Base-by-base conservation (phyloP, 768 basidiomycete genomes). In the Lyophyllum decastes region DNA sequence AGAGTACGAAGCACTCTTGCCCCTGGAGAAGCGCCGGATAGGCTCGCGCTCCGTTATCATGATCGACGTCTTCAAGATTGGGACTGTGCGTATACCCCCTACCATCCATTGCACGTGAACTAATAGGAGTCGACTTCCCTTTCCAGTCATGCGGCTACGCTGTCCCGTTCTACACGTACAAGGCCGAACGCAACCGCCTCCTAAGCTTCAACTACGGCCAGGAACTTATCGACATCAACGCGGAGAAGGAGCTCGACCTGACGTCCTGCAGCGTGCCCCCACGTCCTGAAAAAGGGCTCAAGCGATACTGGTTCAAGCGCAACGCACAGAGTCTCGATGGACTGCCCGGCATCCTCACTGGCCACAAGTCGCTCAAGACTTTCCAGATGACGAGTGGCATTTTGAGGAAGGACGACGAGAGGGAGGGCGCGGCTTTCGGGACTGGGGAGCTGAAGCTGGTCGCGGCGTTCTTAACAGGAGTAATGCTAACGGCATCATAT, bases 71-170 rank as follows among this genome's bases (percentile, higher is more conserved):
- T 74, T 82, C 67, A 83, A 83, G 72, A 84, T 88, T 54, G 71
- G 72, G 46, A 76, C 76, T 2, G 81, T 81, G 62, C 60, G 78
- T 64, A n/a, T 35, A n/a, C 34, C 24, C 41, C 48, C 19, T 9
- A 24, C 10, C 52, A 17, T 17, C 4, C 26, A 14, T 26, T 2
- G 26, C 27, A 16, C 27, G n/a, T 19, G n/a, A 26, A 6, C n/a
- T n/a, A 26, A 48, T 30, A 19, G 26, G n/a, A 27, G 25, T 14
- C 26, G 6, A 17, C 17, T 27, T 4, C 12, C 6, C 27, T 30
- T 19, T 21, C 17, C 52, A 89, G 88, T 87, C 87, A 1, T 90
- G 87, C 61, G 87, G 88, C 21, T 89, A 78, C 61, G 79, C 80
- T 0, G 80, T 88, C 24, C 88, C 89, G 2, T 79, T 78, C 62